A percentile compares a stretch with the other conserved stretches of the same genome.
Evolutionary conservation across 164 flowering plant genomes (phyloP).

Genomic region (Piper longum): DNA sequence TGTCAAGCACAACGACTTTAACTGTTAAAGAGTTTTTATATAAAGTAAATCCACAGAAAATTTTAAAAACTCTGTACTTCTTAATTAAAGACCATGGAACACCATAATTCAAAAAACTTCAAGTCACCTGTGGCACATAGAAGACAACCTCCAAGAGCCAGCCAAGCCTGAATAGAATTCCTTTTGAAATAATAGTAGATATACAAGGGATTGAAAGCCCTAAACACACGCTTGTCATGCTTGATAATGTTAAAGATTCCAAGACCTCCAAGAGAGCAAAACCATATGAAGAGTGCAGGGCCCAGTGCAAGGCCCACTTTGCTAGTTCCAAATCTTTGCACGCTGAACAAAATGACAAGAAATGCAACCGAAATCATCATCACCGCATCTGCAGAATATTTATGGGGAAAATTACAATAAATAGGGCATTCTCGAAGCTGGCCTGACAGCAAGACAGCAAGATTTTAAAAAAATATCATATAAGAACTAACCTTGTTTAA

Average conservation of each 20-base stretch:
- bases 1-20: not conserved
- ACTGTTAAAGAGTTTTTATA: not conserved
- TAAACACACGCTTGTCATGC: constrained; percentile 63
- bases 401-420: not conserved
- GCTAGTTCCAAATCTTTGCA: constrained; percentile 93
- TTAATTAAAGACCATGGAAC: too few species aligned
- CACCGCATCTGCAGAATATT: constrained; percentile 63
- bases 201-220: constrained; percentile 86
- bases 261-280: constrained; percentile 84
- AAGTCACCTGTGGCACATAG: constrained; percentile 84
- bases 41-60: too few species aligned
- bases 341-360: constrained; percentile 80
- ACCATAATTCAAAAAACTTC: not conserved
- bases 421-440: not conserved
- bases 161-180: constrained; percentile 83
- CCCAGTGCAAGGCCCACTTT: constrained; percentile 94
- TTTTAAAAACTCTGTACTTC: too few species aligned
- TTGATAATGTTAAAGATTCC: constrained; percentile 85
- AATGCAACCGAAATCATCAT: constrained; percentile 86
- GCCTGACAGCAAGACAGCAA: not conserved
- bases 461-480: not conserved
- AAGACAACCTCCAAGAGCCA: constrained; percentile 91
- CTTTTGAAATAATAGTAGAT: constrained; percentile 86
- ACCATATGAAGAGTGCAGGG: constrained; percentile 93
- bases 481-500: constrained; percentile 49